Conservation (phyloP, 371 early-diverging fungal genomes). For the Mortierella sp. region DNA sequence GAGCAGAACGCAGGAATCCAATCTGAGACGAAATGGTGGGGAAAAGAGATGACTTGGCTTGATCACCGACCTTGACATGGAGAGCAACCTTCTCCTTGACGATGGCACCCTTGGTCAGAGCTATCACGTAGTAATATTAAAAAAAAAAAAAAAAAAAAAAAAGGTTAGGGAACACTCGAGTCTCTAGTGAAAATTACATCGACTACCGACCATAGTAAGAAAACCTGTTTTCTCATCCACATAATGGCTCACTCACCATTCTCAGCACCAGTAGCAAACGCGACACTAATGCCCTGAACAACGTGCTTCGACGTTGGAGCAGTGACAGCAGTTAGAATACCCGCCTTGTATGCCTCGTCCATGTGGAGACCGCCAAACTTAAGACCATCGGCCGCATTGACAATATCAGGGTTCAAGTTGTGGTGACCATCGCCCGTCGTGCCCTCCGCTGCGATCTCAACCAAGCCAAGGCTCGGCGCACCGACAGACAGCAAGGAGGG, state of each 20-base stretch:
- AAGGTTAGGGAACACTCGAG: too few relatives aligned
- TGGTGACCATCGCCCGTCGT: constrained; percentile 64
- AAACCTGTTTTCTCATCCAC: too few relatives aligned
- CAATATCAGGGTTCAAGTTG: constrained; percentile 28
- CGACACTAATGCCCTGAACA: constrained; percentile 63
- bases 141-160: constrained; percentile 17
- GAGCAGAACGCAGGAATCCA: constrained; percentile 60
- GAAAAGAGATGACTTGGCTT: constrained; percentile 58
- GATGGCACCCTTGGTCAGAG: constrained; percentile 57
- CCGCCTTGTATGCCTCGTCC: constrained; percentile 72
- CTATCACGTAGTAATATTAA: constrained; percentile 16
- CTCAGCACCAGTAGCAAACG: constrained; percentile 66
- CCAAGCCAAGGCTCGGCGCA: constrained; percentile 60
- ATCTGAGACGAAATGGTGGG: constrained; percentile 76
- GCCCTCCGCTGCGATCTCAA: constrained; percentile 68
- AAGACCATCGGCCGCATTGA: constrained; percentile 67
- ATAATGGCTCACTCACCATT: constrained; percentile 38
- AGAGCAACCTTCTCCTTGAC: constrained; percentile 72
- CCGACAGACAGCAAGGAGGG: constrained; percentile 60
- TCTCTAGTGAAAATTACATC: too few relatives aligned
- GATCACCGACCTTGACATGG: constrained; percentile 69
- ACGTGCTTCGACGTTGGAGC: constrained; percentile 59
- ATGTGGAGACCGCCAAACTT: constrained; percentile 69
- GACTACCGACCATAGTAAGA: too few relatives aligned
- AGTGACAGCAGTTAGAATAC: constrained; percentile 67